phyloP scores from a whole-genome alignment of 1,284 basidiomycete genomes.

The Cutaneotrichosporon cavernicola region DNA sequence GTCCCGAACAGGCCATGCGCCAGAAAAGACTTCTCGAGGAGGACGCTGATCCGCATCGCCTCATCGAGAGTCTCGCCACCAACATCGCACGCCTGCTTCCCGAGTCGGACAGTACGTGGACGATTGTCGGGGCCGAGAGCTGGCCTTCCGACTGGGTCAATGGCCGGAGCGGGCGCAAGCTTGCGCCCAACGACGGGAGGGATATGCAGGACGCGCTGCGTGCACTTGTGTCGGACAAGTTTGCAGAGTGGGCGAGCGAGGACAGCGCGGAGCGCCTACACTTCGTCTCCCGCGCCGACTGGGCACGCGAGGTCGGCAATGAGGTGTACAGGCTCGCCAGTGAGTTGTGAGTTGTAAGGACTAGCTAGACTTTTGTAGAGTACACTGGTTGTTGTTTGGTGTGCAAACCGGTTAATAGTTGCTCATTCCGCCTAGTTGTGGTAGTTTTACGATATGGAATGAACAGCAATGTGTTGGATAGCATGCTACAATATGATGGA shows the following conservation, averaged over 20 bases:
- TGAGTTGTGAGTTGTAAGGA: background rate
- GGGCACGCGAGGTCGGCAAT: background rate
- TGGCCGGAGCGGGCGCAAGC: background rate
- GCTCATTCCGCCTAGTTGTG: background rate
- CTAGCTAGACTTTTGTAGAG: background rate
- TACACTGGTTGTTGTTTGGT: background rate
- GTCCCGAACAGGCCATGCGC: background rate
- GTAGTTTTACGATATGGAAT: background rate
- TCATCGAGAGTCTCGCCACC: background rate
- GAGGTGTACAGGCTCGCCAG: background rate
- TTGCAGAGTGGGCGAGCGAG: background rate
- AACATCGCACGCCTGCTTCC: conserved; percentile 7
- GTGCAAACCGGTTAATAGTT: background rate
- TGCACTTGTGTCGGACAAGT: background rate
- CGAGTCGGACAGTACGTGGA: background rate
- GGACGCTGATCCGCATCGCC: background rate
- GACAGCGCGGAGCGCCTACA: background rate
- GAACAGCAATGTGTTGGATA: too few relatives aligned
- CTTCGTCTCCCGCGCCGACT: background rate
- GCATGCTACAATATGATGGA: background rate
- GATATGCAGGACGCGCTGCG: background rate
- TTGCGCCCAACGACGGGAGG: background rate
- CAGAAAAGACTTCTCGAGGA: background rate
- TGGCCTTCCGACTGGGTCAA: conserved; percentile 2
- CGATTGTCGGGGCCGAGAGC: conserved; percentile 1